phyloP scores from a whole-genome alignment of 2,329 filamentous ascomycete species.

The Nemania diffusa region DNA sequence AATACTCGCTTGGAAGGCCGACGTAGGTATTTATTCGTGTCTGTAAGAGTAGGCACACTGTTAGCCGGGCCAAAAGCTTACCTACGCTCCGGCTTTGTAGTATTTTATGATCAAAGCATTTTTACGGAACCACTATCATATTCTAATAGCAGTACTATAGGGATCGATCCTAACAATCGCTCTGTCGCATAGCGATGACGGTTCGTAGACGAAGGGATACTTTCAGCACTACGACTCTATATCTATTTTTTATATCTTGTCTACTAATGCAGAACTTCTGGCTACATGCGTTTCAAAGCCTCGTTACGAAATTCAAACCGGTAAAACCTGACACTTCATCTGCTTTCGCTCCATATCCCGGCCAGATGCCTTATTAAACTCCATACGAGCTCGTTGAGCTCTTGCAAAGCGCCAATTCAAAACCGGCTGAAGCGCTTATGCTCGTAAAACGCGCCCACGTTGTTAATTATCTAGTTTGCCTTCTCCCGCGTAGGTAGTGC shows the following conservation, averaged over 20 bases:
- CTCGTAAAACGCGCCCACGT: conserved; percentile 19
- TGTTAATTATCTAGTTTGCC: conserved; percentile 20
- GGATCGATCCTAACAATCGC: neutral
- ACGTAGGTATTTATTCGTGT: no score
- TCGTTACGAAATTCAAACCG: conserved; percentile 38
- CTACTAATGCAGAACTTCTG: conserved; percentile 28
- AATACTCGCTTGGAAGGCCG: no score
- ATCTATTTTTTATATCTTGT: conserved; percentile 36
- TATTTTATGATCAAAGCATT: no score
- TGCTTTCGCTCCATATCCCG: conserved; percentile 34
- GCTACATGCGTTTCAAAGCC: conserved; percentile 26
- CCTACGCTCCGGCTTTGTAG: no score
- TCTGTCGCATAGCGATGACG: neutral
- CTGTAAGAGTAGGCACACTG: no score
- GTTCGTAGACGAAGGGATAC: neutral
- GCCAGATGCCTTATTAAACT: conserved; percentile 42
- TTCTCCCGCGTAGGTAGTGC: conserved; percentile 51
- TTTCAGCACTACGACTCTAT: conserved; percentile 31
- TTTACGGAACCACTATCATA: no score
- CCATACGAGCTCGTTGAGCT: conserved; percentile 37
- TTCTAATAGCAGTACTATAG: neutral
- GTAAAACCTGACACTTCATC: conserved; percentile 39
- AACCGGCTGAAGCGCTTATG: conserved; percentile 20
- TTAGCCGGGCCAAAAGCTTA: no score
- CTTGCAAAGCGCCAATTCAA: conserved; percentile 22